Percentiles rank a stretch among this genome's conserved stretches.
Conservation (phyloP, 495 filamentous ascomycete genomes). For the Oidiodendron maius region DNA sequence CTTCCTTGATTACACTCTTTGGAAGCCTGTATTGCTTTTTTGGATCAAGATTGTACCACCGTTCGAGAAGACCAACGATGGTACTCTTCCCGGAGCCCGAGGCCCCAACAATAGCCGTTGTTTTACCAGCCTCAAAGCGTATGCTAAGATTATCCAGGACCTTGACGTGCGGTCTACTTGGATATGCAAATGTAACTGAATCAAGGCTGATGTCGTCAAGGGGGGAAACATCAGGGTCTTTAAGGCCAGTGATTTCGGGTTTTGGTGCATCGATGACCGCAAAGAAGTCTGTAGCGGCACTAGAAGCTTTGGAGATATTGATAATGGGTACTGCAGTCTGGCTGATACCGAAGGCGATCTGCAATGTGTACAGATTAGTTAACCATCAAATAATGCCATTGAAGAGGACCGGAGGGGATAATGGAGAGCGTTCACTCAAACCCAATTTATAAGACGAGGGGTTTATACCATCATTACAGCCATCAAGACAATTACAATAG, state of each 20-base stretch:
- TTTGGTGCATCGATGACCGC: slow-evolving; percentile 49
- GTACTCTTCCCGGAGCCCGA: slow-evolving; percentile 87
- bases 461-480: slow-evolving; percentile 46
- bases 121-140: slow-evolving; percentile 64
- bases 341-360: no score
- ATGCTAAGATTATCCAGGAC: slow-evolving; percentile 52
- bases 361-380: slow-evolving; percentile 28
- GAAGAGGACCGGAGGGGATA: background rate
- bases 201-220: slow-evolving; percentile 52
- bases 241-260: slow-evolving; percentile 38
- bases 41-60: slow-evolving; percentile 72
- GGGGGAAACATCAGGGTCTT: slow-evolving; percentile 35
- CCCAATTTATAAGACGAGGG: background rate
- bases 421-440: background rate
- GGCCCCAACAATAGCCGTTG: slow-evolving; percentile 78
- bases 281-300: slow-evolving; percentile 49
- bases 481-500: slow-evolving; percentile 46
- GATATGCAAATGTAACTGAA: slow-evolving; percentile 62
- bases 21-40: slow-evolving; percentile 21
- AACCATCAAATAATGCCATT: background rate
- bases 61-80: slow-evolving; percentile 81
- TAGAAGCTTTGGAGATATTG: slow-evolving; percentile 43
- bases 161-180: slow-evolving; percentile 57
- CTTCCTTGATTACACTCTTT: slow-evolving; percentile 17
- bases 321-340: slow-evolving; percentile 45